Percentiles rank a stretch among this genome's conserved stretches.
Evolutionary conservation across 1,139 yeast genomes (phyloP).

Genomic region (Kodamaea suecica): DNA sequence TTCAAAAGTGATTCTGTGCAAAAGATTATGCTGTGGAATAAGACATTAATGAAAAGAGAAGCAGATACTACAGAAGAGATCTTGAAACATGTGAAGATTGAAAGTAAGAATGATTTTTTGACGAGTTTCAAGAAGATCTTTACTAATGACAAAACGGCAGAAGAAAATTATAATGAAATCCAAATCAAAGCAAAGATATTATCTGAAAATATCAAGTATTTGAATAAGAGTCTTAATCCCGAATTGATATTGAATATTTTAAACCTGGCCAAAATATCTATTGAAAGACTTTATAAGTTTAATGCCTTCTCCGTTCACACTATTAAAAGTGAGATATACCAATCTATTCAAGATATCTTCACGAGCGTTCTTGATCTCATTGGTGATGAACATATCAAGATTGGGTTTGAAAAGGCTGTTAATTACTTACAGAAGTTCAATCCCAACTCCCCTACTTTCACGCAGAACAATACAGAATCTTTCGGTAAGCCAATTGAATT

Average conservation of each 20-base stretch:
- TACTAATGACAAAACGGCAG: conserved; percentile 34
- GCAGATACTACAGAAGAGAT: conserved; percentile 41
- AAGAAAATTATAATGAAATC: conserved; percentile 34
- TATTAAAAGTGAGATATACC: conserved; percentile 28
- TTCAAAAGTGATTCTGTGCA: conserved; percentile 28
- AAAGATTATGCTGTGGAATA: conserved; percentile 35
- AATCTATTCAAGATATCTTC: conserved; percentile 56
- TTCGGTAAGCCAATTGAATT: conserved; percentile 79
- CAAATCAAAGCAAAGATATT: conserved; percentile 45
- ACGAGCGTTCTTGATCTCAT: conserved; percentile 60
- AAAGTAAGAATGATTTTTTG: conserved; percentile 45
- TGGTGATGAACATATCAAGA: conserved; percentile 69
- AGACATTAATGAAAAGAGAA: conserved; percentile 34
- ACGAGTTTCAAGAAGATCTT: conserved; percentile 63
- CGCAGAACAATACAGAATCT: conserved; percentile 20
- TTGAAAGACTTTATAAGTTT: conserved; percentile 34
- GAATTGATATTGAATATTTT: conserved; percentile 38
- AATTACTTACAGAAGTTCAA: conserved; percentile 66
- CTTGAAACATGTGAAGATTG: conserved; percentile 38
- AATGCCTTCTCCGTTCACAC: conserved; percentile 34
- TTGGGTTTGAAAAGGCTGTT: conserved; percentile 82
- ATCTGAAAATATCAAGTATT: conserved; percentile 42
- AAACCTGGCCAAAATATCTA: conserved; percentile 37
- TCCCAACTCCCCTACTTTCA: conserved; percentile 40
- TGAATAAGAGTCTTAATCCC: conserved; percentile 40